Base-by-base conservation (phyloP, 2,329 filamentous ascomycete genomes). In the Cadophora luteo-olivacea region DNA sequence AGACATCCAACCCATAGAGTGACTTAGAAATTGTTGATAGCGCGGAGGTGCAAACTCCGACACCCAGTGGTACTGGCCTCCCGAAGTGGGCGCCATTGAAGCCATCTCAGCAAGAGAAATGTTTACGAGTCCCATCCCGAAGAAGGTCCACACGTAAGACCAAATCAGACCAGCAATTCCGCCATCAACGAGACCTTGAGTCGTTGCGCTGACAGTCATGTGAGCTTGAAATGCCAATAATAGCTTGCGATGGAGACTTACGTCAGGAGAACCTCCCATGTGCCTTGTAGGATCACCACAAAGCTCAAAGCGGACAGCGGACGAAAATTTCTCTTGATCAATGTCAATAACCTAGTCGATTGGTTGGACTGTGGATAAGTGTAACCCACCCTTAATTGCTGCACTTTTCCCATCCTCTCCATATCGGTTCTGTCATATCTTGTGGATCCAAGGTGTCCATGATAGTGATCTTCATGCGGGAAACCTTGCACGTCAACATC, bases 61-160 rank as follows among this genome's bases (percentile, higher is more conserved):
- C 0, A 86, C 84, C 85, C 85, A 87, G 71, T 86, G 84, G 68
- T 87, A 87, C 70, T 88, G 85, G 4, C 86, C 86, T 25, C 86
- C 86, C 3, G 82, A 82, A 0, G 84, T 88, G 0, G 86, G 86
- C 3, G 84, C 84, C 80, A 75, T 75, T n/a, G 72, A 73, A 14
- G 73, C 68, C 74, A 75, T 74, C 55, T 75, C 74, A 24, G 73
- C 73, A 36, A 75, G 54, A n/a, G 67, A 70, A 8, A 73, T 11
- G 49, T 64, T 67, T 1, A 75, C 68, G 16, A 73, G 63, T 12
- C 67, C 48, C 32, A 68, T 68, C 19, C 79, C 79, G 48, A 78
- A 62, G 62, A 76, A 76, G 11, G 72, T 76, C 24, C 75, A 75
- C 0, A 81, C 66, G 65, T 75, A 81, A n/a, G 78, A 73, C 77